Evolutionary conservation across 176 grass and related monocot genomes (phyloP).

Genomic region (Avena eriantha): DNA sequence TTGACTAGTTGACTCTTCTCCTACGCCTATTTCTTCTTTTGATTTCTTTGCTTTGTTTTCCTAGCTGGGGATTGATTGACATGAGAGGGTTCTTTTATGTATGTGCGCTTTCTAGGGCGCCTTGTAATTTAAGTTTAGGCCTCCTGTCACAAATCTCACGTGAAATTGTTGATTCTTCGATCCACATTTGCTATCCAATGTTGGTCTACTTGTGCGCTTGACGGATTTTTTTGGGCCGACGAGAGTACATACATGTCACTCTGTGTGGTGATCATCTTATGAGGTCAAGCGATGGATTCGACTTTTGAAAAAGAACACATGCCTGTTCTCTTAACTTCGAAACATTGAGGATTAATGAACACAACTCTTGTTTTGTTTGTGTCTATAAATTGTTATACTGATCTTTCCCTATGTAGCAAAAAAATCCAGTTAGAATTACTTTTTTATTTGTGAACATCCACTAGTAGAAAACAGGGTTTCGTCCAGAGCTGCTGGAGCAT

Average conservation of each 20-base stretch:
- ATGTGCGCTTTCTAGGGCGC: background rate
- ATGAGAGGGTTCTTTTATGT: background rate
- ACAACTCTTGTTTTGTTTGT: too few relatives aligned
- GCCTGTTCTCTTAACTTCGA: too few relatives aligned
- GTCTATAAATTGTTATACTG: too few relatives aligned
- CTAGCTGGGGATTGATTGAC: background rate
- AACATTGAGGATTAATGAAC: too few relatives aligned
- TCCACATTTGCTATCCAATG: background rate
- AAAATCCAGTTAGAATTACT: too few relatives aligned
- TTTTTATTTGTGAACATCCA: too few relatives aligned
- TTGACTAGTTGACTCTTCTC: background rate
- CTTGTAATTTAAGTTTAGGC: background rate
- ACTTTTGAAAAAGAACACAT: too few relatives aligned
- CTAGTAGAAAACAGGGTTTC: too few relatives aligned
- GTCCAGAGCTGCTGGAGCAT: too few relatives aligned
- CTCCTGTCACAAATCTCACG: constrained; percentile 1
- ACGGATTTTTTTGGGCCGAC: background rate
- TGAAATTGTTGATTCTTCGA: background rate
- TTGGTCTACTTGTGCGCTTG: background rate
- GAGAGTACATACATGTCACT: background rate
- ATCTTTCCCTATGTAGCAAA: too few relatives aligned
- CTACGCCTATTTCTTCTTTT: background rate
- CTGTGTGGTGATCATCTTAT: background rate
- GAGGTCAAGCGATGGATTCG: too few relatives aligned
- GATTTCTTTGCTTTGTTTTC: background rate